A percentile compares a stretch with the other conserved stretches of the same genome.
These are phyloP conservation scores for Plasmodium blacklocki DNA, from an alignment of 169 alveolate species.

Conservation along the genomic window DNA sequence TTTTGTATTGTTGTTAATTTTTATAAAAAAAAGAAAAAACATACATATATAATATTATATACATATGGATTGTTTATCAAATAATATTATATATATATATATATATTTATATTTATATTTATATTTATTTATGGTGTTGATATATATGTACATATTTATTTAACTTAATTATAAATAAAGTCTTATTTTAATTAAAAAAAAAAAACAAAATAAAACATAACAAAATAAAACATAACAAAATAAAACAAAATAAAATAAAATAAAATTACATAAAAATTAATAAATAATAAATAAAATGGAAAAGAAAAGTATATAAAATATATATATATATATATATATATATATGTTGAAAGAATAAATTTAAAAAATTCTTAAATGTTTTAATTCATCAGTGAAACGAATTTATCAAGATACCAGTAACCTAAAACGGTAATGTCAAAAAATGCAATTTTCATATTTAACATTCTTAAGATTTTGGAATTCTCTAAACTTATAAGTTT, in stretches of 20 bases:
- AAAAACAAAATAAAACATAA: no score
- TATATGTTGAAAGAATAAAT: neutral
- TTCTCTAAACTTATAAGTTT: constrained; percentile 51
- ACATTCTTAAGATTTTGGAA: constrained; percentile 72
- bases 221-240: no score
- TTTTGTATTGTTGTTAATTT: no score
- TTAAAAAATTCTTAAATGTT: neutral
- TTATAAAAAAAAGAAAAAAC: no score
- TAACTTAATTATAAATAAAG: no score
- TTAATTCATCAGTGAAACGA: constrained; percentile 42
- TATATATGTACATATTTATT: no score
- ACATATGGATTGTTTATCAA: no score
- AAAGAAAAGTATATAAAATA: neutral
- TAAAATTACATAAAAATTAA: neutral
- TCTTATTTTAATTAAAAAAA: neutral
- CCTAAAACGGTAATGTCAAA: constrained; percentile 74
- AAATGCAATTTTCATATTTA: constrained; percentile 71
- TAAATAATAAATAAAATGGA: neutral
- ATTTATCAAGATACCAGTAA: constrained; percentile 47
- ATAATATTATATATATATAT: no score
- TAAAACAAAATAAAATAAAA: no score
- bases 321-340: neutral
- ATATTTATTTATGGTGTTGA: no score
- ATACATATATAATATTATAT: no score
- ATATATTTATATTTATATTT: no score